These are phyloP conservation scores for Scheffersomyces illinoinensis DNA, from an alignment of 1,139 yeast genomes.

Conservation along the genomic window DNA sequence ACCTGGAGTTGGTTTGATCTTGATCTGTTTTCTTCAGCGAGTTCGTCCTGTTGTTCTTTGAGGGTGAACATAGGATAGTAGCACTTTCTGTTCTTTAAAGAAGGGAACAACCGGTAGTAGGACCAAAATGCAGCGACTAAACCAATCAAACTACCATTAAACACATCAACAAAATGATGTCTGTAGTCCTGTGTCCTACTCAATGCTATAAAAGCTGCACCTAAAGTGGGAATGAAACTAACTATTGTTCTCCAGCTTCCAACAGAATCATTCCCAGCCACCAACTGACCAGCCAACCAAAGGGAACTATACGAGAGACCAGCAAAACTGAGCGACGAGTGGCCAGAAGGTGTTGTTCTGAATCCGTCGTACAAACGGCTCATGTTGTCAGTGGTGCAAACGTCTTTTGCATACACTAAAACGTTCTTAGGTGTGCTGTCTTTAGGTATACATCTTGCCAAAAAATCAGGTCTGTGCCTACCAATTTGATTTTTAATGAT, in stretches of 20 bases:
- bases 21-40: not conserved
- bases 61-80: slow-evolving; percentile 26
- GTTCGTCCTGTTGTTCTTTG: slow-evolving; percentile 8
- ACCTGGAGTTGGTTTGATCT: not conserved
- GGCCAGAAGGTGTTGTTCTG: slow-evolving; percentile 81
- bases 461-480: slow-evolving; percentile 76
- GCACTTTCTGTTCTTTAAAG: slow-evolving; percentile 15
- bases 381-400: slow-evolving; percentile 56
- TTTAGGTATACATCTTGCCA: slow-evolving; percentile 68
- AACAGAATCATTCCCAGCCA: slow-evolving; percentile 32
- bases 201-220: slow-evolving; percentile 67
- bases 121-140: slow-evolving; percentile 34
- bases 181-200: slow-evolving; percentile 78
- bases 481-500: slow-evolving; percentile 71
- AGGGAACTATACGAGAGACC: slow-evolving; percentile 65
- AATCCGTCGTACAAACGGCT: slow-evolving; percentile 61
- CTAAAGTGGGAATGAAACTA: slow-evolving; percentile 40
- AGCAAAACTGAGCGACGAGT: slow-evolving; percentile 63
- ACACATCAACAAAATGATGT: slow-evolving; percentile 72
- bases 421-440: slow-evolving; percentile 46
- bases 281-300: slow-evolving; percentile 66
- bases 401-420: slow-evolving; percentile 56
- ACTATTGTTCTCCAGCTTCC: slow-evolving; percentile 58
- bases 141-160: slow-evolving; percentile 62
- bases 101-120: slow-evolving; percentile 41